Conservation (phyloP, 2,329 filamentous ascomycete genomes). For the Venturia oleaginea region DNA sequence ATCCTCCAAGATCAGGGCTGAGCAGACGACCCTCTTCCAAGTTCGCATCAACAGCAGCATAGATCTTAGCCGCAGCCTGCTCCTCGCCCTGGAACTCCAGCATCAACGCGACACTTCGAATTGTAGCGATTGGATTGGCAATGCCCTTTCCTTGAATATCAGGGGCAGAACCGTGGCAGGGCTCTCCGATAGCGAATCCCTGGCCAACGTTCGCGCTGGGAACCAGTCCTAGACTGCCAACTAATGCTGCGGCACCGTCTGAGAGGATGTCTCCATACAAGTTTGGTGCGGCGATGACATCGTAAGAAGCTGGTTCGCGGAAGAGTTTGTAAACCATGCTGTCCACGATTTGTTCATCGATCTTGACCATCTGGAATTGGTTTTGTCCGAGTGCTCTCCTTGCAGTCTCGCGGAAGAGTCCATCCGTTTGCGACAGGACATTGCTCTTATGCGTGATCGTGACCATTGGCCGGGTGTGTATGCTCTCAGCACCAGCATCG, state of each 20-base stretch:
- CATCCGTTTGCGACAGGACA: slow-evolving; percentile 91
- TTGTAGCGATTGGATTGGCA: slow-evolving; percentile 92
- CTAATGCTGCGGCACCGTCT: slow-evolving; percentile 95
- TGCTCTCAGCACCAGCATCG: slow-evolving; percentile 45
- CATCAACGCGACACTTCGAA: slow-evolving; percentile 88
- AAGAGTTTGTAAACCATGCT: slow-evolving; percentile 99
- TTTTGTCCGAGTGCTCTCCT: slow-evolving; percentile 60
- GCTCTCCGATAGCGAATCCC: slow-evolving; percentile 91
- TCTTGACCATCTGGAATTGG: slow-evolving; percentile 54
- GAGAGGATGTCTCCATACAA: slow-evolving; percentile 97
- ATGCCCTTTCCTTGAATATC: slow-evolving; percentile 91
- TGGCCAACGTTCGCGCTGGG: slow-evolving; percentile 93
- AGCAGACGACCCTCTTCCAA: slow-evolving; percentile 73
- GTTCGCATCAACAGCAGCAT: slow-evolving; percentile 84
- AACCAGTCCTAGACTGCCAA: slow-evolving; percentile 89
- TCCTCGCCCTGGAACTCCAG: slow-evolving; percentile 89
- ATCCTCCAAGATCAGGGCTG: slow-evolving; percentile 84
- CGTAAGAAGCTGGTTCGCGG: slow-evolving; percentile 88
- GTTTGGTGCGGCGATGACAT: slow-evolving; percentile 99
- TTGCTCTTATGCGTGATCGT: slow-evolving; percentile 99
- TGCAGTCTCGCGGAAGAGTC: slow-evolving; percentile 78
- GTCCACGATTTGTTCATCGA: slow-evolving; percentile 98
- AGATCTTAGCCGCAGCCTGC: slow-evolving; percentile 78
- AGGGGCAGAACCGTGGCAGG: slow-evolving; percentile 90
- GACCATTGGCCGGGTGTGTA: slow-evolving; percentile 64